Base-by-base conservation (phyloP, 176 grass and related monocot genomes). In the Tillandsia leiboldiana region DNA sequence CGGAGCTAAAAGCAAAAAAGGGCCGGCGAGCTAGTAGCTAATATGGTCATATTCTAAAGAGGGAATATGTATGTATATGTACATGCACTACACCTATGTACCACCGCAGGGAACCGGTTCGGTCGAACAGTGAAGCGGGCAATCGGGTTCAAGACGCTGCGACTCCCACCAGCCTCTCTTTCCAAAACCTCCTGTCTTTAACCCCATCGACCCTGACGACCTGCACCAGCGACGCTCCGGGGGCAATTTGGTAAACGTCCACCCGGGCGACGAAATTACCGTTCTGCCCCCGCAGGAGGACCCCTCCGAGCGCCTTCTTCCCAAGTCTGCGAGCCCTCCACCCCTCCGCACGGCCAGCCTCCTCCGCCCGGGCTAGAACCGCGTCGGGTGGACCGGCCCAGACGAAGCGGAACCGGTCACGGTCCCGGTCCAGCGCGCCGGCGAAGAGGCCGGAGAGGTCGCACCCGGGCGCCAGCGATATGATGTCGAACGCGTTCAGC, bases 401-500 rank as follows among this genome's bases (percentile, higher is more conserved):
- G 65, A 88, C 90, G 71, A 96, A 80, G 4, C 88, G 66, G 9
- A 91, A 85, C 57, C 64, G 82, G 24, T 80, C 78, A 4, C 88
- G 66, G 7, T 96, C 88, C 57, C 64, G 82, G 24, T 80, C 78
- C 2, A 66, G 48, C 1, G 53, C 72, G 4, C 69, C 63, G 1
- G 67, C 82, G 53, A 96, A 82, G 2, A 96, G 54, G 3, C 73
- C 73, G 5, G 92, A 92, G 3, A 96, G 73, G 63, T 96, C 92
- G 12, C 83, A 87, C 0, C 88, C 92, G 0, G 81, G 14, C 0
- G 92, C 89, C 78, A 89, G 89, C 29, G 83, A 72, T 0, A 96
- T 85, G 27, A 96, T 86, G 71, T 92, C 92, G 72, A 96, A 96
- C 27, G 92, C 92, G 1, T 87, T 92, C 75, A 89, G 79, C 13